These are phyloP conservation scores for Diaporthe destruens DNA, from an alignment of 2,329 filamentous ascomycete species.

Conservation along the genomic window DNA sequence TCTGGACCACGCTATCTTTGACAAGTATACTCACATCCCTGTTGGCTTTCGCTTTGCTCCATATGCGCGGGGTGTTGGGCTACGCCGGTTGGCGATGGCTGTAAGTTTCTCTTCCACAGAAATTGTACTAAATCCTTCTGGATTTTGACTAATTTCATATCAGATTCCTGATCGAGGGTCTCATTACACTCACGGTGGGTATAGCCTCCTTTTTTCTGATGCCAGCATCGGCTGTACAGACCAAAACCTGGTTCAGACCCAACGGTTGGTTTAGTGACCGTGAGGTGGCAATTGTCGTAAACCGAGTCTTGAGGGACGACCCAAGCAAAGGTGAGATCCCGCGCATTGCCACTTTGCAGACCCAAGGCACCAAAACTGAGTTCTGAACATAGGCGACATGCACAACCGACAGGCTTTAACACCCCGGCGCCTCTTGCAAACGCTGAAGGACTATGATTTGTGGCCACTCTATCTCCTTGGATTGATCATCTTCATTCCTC, in stretches of 20 bases:
- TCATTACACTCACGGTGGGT: slow-evolving; percentile 64
- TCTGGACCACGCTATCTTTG: slow-evolving; percentile 53
- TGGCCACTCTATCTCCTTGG: slow-evolving; percentile 68
- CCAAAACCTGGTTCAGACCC: slow-evolving; percentile 62
- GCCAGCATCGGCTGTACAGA: slow-evolving; percentile 62
- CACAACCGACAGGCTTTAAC: slow-evolving; percentile 67
- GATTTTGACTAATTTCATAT: not conserved
- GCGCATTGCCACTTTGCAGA: not conserved
- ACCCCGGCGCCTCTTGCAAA: slow-evolving; percentile 60
- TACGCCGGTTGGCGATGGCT: slow-evolving; percentile 61
- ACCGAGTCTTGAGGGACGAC: slow-evolving; percentile 68
- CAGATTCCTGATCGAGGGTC: slow-evolving; percentile 62
- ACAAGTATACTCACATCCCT: slow-evolving; percentile 52
- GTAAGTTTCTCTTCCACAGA: not conserved
- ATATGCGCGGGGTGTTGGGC: slow-evolving; percentile 53
- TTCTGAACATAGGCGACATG: slow-evolving; percentile 59
- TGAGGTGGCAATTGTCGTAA: slow-evolving; percentile 70
- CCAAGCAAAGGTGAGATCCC: slow-evolving; percentile 57
- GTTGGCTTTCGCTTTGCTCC: slow-evolving; percentile 53
- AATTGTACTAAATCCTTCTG: not conserved
- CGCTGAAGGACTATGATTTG: slow-evolving; percentile 66
- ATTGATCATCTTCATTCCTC: slow-evolving; percentile 62
- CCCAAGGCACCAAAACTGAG: no score
- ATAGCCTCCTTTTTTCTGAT: slow-evolving; percentile 65
- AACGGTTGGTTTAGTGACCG: slow-evolving; percentile 70